A percentile compares a stretch with the other conserved stretches of the same genome.
phyloP scores from a whole-genome alignment of 2,329 filamentous ascomycete genomes.

The Penicillium sp. region DNA sequence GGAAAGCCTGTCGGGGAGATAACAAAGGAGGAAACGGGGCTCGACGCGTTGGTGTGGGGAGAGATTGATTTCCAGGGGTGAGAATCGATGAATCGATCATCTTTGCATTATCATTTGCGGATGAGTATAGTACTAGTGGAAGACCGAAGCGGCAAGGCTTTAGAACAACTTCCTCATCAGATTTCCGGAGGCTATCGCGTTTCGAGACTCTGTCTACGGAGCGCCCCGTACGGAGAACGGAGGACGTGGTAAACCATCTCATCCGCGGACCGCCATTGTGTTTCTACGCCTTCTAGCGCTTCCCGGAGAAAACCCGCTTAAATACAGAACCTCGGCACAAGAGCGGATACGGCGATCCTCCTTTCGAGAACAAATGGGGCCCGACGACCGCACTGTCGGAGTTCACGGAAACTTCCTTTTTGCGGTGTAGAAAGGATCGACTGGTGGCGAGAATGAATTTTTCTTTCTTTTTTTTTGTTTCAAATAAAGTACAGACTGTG shows the following conservation, averaged over 20 bases:
- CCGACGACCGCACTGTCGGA: conserved; percentile 16
- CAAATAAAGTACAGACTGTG: neutral
- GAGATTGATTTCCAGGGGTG: conserved; percentile 6
- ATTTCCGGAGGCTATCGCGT: neutral
- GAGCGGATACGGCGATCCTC: conserved; percentile 12
- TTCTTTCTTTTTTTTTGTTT: neutral
- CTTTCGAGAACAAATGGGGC: conserved; percentile 6
- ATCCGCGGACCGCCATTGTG: neutral
- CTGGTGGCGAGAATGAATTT: conserved; percentile 3
- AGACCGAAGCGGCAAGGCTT: conserved; percentile 3
- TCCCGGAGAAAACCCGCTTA: neutral
- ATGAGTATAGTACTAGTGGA: neutral
- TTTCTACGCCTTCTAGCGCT: conserved; percentile 13
- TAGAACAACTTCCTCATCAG: neutral
- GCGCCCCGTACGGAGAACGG: neutral
- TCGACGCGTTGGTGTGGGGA: conserved; percentile 14
- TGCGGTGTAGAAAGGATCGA: conserved; percentile 4
- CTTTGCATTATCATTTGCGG: neutral
- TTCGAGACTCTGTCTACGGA: neutral
- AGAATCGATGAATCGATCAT: conserved; percentile 2
- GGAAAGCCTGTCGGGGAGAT: conserved; percentile 6
- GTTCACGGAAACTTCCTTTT: neutral
- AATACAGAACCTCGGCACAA: conserved; percentile 9
- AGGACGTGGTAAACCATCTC: neutral
- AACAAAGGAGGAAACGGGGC: conserved; percentile 6